These are phyloP conservation scores for Cucurbitaria berberidis DNA, from an alignment of 2,329 filamentous ascomycete species.

Conservation along the genomic window DNA sequence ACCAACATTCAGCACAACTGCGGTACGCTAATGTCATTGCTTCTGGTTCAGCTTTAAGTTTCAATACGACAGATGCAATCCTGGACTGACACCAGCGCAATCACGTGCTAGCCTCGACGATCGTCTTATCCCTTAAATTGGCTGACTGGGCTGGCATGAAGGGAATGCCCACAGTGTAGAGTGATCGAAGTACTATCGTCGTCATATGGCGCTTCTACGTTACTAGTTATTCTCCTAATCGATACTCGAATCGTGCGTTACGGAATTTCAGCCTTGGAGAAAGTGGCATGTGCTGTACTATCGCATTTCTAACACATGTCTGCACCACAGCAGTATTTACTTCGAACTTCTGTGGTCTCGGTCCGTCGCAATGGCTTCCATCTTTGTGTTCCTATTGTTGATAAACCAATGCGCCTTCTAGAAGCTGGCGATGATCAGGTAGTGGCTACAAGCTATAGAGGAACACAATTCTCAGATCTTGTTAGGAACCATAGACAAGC, in stretches of 20 bases:
- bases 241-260: too few species aligned
- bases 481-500: too few species aligned
- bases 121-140: not conserved
- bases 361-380: not conserved
- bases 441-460: too few species aligned
- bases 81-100: not conserved
- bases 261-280: too few species aligned
- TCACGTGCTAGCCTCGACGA: not conserved
- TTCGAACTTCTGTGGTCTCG: not conserved
- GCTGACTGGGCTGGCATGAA: not conserved
- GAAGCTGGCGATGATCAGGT: too few species aligned
- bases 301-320: too few species aligned
- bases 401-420: too few species aligned
- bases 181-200: not conserved
- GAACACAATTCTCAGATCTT: too few species aligned
- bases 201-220: not conserved
- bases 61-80: too few species aligned
- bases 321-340: not conserved
- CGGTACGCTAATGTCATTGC: not conserved
- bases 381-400: not conserved
- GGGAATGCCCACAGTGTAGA: not conserved
- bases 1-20: not conserved
- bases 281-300: too few species aligned
- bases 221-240: too few species aligned
- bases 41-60: too few species aligned